Percentiles rank a stretch among this genome's conserved stretches.
Conservation (phyloP, 306 rosid genomes). For the Sindora glabra region DNA sequence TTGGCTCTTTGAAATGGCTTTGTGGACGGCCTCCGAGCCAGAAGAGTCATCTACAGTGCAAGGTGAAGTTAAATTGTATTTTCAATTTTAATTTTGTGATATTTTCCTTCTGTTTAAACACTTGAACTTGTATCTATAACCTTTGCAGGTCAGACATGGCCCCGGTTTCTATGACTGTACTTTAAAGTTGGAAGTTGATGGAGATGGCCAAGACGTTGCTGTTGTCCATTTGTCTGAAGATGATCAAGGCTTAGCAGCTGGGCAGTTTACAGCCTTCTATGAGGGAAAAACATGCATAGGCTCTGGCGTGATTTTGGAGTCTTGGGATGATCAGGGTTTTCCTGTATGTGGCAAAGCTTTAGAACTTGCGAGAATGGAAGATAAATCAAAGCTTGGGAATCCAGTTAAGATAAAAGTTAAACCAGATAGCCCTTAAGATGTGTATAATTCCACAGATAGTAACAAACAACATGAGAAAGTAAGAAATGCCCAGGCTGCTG, state of each 20-base stretch:
- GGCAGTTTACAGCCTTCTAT: conserved; percentile 87
- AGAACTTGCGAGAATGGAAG: conserved; percentile 68
- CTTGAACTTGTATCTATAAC: conserved; percentile 7
- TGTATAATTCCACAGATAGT: conserved; percentile 20
- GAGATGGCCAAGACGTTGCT: conserved; percentile 39
- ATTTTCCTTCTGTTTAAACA: background rate
- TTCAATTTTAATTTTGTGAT: background rate
- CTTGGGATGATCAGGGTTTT: conserved; percentile 79
- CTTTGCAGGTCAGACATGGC: conserved; percentile 88
- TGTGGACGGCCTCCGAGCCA: conserved; percentile 50
- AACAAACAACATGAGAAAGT: conserved; percentile 5
- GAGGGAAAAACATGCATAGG: conserved; percentile 75
- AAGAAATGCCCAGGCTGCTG: conserved; percentile 16
- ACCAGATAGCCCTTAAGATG: conserved; percentile 35
- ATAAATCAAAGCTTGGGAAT: conserved; percentile 79
- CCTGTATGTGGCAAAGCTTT: conserved; percentile 76
- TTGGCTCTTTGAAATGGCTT: conserved; percentile 85
- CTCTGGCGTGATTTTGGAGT: conserved; percentile 83
- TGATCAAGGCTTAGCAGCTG: conserved; percentile 96
- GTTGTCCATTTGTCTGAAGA: conserved; percentile 64
- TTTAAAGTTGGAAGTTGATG: conserved; percentile 44
- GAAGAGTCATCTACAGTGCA: conserved; percentile 59
- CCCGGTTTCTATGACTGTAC: conserved; percentile 67
- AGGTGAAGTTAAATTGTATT: conserved; percentile 38
- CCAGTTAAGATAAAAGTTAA: conserved; percentile 80